Evolutionary conservation across 2,329 filamentous ascomycete genomes (phyloP), one percentile per base, ranked within the genome.

Genomic region (Exophiala aquamarina): DNA sequence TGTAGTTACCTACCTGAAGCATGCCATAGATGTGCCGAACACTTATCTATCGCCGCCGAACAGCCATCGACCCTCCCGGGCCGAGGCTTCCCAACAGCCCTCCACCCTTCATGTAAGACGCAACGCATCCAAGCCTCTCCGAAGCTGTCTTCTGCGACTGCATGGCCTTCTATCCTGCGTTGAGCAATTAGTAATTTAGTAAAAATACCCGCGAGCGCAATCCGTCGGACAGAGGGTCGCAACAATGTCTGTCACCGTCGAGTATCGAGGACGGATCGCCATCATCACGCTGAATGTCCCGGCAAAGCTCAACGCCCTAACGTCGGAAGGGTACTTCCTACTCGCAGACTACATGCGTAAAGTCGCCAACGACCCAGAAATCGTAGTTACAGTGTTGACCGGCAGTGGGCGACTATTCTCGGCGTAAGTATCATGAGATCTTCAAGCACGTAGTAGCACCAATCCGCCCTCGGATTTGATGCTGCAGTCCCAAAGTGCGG

Each of bases 251-350:
- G 23, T 26, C 64, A 68, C 47, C 64, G 63, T 49, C 63, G 66
- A 15, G 61, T 64, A 11, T 63, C 41, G 75, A 59, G 84, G 80
- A 66, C 82, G 82, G 48, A 71, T 90, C 55, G 88, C 91, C 62
- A 81, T 91, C 63, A 83, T 97, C 66, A 95, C 88, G 14, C 83
- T 97, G 63, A 84, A 91, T 69, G 85, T 88, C 42, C 80, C 84
- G 41, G 79, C 82, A 63, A 96, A 95, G 72, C 87, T 96, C 66
- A 93, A 93, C 67, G 89, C 92, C 18, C 71, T 96, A 38, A 78
- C 72, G 48, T 75, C 78, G 60, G 72, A 80, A 50, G 77, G 83
- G 35, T 96, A 95, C 73, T 94, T 86, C 66, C 76, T 82, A 18
- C 77, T 96, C 31, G 81, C 85, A 1, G 75, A 79, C 57, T 76